Evolutionary conservation across 139 green algal genomes (phyloP).

Genomic region (Microglena sp.): DNA sequence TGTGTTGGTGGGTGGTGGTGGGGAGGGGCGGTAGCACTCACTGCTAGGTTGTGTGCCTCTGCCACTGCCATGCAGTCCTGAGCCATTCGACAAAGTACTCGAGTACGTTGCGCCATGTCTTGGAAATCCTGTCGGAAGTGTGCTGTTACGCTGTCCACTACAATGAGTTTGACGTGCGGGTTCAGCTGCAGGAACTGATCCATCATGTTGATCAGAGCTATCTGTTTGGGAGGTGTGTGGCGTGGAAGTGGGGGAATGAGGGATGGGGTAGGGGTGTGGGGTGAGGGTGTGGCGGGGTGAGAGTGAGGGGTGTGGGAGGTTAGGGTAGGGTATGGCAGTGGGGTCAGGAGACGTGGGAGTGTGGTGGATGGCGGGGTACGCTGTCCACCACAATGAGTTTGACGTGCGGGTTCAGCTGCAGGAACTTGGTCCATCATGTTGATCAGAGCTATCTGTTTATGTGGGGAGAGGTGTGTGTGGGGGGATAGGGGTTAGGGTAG

Average conservation of each 20-base stretch:
- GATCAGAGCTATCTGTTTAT: constrained; percentile 52
- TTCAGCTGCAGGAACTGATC: constrained; percentile 32
- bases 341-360: no score
- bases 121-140: constrained; percentile 75
- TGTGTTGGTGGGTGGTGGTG: no score
- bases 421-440: constrained; percentile 44
- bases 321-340: no score
- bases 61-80: constrained; percentile 66
- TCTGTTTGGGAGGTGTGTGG: constrained; percentile 18
- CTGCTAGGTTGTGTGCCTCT: constrained; percentile 53
- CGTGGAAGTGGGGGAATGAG: no score
- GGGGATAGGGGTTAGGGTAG: no score
- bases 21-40: constrained; percentile 14
- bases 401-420: constrained; percentile 15
- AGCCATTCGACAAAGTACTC: constrained; percentile 68
- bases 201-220: constrained; percentile 59
- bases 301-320: no score
- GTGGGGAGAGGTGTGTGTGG: no score
- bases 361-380: no score
- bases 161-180: constrained; percentile 36
- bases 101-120: constrained; percentile 65
- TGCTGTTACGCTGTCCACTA: constrained; percentile 83
- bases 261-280: no score
- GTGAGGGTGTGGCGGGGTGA: no score
- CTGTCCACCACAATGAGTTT: constrained; percentile 74